Conservation (phyloP, 2,329 filamentous ascomycete species). For the Paecilomyces dactylethromorphus region DNA sequence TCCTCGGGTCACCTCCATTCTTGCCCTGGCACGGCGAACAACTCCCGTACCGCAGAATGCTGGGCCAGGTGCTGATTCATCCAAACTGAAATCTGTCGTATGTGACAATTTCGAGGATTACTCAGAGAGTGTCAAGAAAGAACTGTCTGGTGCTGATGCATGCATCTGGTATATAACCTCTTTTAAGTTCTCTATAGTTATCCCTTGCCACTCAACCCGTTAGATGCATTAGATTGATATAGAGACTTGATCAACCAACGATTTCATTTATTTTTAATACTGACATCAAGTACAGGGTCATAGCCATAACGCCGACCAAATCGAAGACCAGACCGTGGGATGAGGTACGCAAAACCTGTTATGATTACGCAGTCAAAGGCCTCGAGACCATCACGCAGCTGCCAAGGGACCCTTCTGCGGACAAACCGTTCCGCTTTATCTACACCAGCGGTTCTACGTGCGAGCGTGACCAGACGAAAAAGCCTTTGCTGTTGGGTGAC, state of each 20-base stretch:
- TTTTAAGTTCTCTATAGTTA: not conserved
- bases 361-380: conserved; percentile 28
- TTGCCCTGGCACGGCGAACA: conserved; percentile 19
- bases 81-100: not conserved
- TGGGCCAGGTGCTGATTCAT: not conserved
- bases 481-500: conserved; percentile 23
- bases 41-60: conserved; percentile 1
- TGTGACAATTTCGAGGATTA: conserved; percentile 12
- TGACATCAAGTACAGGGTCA: not conserved
- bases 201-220: not conserved
- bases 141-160: conserved; percentile 24
- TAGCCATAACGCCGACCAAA: conserved; percentile 34
- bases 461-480: conserved; percentile 42
- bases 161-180: conserved; percentile 29
- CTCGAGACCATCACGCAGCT: conserved; percentile 31
- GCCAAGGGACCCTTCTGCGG: conserved; percentile 10
- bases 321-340: conserved; percentile 23
- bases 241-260: too few relatives aligned
- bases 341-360: conserved; percentile 36
- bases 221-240: not conserved
- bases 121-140: conserved; percentile 20
- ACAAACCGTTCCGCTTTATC: conserved; percentile 40
- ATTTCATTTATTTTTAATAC: not conserved
- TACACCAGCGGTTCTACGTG: conserved; percentile 44
- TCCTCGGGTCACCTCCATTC: conserved; percentile 20